Conservation (phyloP, 257 asterid genomes). For the Paulownia fortunei region DNA sequence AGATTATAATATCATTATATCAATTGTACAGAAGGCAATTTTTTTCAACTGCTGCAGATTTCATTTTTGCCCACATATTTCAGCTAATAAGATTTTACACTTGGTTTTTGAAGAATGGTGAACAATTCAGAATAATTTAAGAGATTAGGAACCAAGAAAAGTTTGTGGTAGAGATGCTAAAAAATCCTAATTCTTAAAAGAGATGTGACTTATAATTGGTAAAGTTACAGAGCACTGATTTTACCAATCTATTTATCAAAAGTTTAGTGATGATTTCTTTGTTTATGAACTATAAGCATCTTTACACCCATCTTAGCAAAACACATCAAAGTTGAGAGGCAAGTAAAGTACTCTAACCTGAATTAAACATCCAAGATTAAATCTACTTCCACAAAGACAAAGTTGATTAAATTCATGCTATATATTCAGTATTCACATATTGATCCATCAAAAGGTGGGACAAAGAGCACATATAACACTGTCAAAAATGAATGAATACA, state of each 20-base stretch:
- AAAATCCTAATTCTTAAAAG: no score
- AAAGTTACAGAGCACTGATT: no score
- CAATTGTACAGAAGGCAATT: no score
- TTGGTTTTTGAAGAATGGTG: not conserved
- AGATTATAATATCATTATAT: not conserved
- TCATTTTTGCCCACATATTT: not conserved
- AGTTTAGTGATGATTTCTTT: no score
- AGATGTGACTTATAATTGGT: not conserved
- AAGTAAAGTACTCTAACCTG: not conserved
- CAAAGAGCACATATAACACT: slow-evolving; percentile 33
- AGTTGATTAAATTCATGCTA: slow-evolving; percentile 18
- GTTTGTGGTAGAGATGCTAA: not conserved
- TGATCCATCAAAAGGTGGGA: slow-evolving; percentile 28
- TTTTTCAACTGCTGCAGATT: no score
- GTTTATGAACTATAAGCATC: no score
- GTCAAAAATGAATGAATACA: slow-evolving; percentile 61
- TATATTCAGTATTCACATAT: slow-evolving; percentile 43
- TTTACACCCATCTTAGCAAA: not conserved
- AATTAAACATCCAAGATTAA: not conserved
- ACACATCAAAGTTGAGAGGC: not conserved
- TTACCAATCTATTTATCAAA: no score
- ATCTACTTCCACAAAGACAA: slow-evolving; percentile 16
- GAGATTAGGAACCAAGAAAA: not conserved
- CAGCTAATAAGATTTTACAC: not conserved
- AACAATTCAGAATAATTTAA: not conserved